Percentiles rank a stretch among this genome's conserved stretches.
These are phyloP conservation scores for Neonectria faginata DNA, from an alignment of 2,329 filamentous ascomycete genomes.

Conservation along the genomic window DNA sequence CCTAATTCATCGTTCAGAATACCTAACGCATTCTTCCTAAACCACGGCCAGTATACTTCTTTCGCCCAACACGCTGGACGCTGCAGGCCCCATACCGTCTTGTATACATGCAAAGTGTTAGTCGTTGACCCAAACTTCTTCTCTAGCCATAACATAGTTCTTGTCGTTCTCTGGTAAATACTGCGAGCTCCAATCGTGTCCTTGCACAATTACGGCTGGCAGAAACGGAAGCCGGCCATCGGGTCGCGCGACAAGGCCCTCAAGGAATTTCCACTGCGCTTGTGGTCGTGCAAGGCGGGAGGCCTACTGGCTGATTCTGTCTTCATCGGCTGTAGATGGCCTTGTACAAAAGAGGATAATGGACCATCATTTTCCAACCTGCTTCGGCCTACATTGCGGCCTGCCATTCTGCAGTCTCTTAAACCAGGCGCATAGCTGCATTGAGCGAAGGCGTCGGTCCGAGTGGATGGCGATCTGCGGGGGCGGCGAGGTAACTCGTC, in stretches of 20 bases:
- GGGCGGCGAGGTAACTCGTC: background rate
- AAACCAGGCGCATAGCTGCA: background rate
- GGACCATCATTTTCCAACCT: background rate
- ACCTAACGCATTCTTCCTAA: no score
- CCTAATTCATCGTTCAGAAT: no score
- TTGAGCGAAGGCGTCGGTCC: background rate
- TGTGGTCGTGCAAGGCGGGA: no score
- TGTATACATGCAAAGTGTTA: background rate
- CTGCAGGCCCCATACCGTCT: background rate
- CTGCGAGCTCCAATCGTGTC: background rate
- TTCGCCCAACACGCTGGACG: conserved; percentile 41
- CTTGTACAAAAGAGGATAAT: background rate
- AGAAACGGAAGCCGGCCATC: background rate
- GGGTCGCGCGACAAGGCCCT: background rate
- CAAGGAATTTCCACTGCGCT: no score
- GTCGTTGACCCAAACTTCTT: background rate
- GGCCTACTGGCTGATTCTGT: no score
- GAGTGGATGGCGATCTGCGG: background rate
- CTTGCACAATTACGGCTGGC: background rate
- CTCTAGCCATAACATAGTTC: background rate
- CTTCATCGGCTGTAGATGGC: background rate
- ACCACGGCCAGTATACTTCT: no score
- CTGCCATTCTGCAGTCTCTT: background rate
- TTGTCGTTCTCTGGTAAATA: background rate
- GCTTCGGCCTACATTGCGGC: background rate